Percentiles rank a stretch among this genome's conserved stretches.
phyloP scores from a whole-genome alignment of 2,329 filamentous ascomycete species.

The Pyrenophora seminiperda region DNA sequence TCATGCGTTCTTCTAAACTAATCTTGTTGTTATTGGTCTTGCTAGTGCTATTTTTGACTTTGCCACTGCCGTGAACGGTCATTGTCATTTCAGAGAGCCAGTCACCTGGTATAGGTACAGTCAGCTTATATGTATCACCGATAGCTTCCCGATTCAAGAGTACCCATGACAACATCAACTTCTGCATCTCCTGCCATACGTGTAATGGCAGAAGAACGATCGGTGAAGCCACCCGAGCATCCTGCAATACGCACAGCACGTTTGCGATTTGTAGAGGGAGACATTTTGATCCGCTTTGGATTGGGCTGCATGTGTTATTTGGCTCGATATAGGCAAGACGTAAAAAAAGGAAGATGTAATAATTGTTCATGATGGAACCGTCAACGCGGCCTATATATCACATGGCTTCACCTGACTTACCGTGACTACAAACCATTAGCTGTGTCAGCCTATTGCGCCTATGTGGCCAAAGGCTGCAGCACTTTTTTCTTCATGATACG shows the following conservation, averaged over 20 bases:
- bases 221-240: slow-evolving; percentile 49
- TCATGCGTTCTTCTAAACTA: slow-evolving; percentile 46
- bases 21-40: slow-evolving; percentile 37
- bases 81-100: slow-evolving; percentile 42
- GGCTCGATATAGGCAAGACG: neutral
- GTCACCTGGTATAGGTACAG: slow-evolving; percentile 21
- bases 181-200: slow-evolving; percentile 37
- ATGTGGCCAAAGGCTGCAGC: neutral
- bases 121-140: neutral
- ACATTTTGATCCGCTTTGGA: slow-evolving; percentile 18
- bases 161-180: slow-evolving; percentile 35
- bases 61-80: slow-evolving; percentile 33
- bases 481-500: neutral
- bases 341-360: too few relatives aligned
- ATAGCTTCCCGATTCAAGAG: neutral
- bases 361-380: neutral
- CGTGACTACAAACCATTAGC: neutral
- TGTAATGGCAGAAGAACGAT: slow-evolving; percentile 46
- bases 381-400: slow-evolving; percentile 20
- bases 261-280: slow-evolving; percentile 22
- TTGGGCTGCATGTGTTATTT: neutral
- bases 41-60: slow-evolving; percentile 43
- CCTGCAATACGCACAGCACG: slow-evolving; percentile 41
- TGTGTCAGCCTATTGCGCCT: neutral
- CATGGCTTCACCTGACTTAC: neutral